Evolutionary conservation across 2,329 filamentous ascomycete genomes (phyloP), one percentile per base, ranked within the genome.

Genomic region (Biscogniauxia sp.): DNA sequence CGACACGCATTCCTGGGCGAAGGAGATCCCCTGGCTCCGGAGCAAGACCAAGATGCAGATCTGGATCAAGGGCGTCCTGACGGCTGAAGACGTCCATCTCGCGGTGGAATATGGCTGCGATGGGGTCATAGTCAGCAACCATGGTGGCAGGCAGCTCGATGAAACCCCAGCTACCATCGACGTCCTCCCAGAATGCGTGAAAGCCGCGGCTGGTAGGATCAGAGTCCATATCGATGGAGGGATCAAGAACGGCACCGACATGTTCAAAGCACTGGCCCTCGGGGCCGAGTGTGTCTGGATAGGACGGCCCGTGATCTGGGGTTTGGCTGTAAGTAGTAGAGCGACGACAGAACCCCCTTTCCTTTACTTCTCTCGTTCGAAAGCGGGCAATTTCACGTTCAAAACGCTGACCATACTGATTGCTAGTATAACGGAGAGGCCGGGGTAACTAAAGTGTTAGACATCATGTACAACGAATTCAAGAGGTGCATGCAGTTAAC

Each of bases 11-110:
- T 73, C 69, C 50, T 86, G 83, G 83, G 80, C 78, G 11, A 70
- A 74, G 1, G 79, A 81, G 13, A 80, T 85, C 32, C 75, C 78
- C 0, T 85, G 82, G 82, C 68, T 85, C 45, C 72, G 79, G 20
- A 71, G 73, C 15, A 71, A 78, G n/a, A 83, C 80, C 0, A 75
- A 74, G 53, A 76, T 85, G 74, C 74, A 81, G 58, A 81, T 81
- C 53, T 80, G 78, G 52, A 54, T 54, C 25, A 54, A 54, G 52
- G 52, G 52, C 5, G 52, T 54, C n/a, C 13, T 25, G 58, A 54
- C 32, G 59, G 62, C 9, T 20, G 76, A 79, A 58, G 79, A 81
- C 61, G 76, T 77, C 0, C 64, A 73, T 17, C 71, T 78, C 28
- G 78, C 79, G 2, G 72, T 80, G 11, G 41, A 58, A 5, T 52